Percentiles rank a stretch among this genome's conserved stretches.
These are phyloP conservation scores for Penicillium crystallinum DNA, from an alignment of 495 filamentous ascomycete species.

Conservation along the genomic window DNA sequence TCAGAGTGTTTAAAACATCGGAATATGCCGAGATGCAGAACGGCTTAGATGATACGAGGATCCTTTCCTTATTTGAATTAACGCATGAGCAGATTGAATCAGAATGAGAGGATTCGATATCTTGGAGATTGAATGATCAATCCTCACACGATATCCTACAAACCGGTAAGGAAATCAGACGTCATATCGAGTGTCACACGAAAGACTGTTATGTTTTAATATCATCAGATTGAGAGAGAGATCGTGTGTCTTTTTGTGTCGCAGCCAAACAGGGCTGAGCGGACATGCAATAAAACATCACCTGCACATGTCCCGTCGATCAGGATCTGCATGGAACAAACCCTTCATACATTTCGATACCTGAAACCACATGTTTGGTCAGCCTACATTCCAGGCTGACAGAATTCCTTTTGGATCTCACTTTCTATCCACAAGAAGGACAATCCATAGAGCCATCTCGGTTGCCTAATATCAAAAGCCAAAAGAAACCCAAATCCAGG, in stretches of 20 bases:
- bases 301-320: slow-evolving; percentile 24
- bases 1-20: slow-evolving; percentile 13
- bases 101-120: not conserved
- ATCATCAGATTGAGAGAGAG: no score
- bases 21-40: slow-evolving; percentile 23
- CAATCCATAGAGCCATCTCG: not conserved
- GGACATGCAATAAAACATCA: slow-evolving; percentile 23
- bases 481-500: not conserved
- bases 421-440: not conserved
- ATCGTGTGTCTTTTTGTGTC: not conserved
- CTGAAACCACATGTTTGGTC: not conserved
- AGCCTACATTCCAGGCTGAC: no score
- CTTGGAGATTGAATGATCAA: not conserved
- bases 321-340: slow-evolving; percentile 13
- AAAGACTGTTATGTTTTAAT: not conserved
- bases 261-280: slow-evolving; percentile 21
- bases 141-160: not conserved
- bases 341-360: slow-evolving; percentile 3
- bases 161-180: no score
- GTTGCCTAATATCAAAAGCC: slow-evolving; percentile 1
- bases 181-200: not conserved
- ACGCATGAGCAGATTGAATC: not conserved
- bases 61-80: not conserved
- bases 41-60: slow-evolving; percentile 1
- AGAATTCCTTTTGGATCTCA: no score